phyloP scores from a whole-genome alignment of 2,329 filamentous ascomycete species.

The Colletotrichum lentis region DNA sequence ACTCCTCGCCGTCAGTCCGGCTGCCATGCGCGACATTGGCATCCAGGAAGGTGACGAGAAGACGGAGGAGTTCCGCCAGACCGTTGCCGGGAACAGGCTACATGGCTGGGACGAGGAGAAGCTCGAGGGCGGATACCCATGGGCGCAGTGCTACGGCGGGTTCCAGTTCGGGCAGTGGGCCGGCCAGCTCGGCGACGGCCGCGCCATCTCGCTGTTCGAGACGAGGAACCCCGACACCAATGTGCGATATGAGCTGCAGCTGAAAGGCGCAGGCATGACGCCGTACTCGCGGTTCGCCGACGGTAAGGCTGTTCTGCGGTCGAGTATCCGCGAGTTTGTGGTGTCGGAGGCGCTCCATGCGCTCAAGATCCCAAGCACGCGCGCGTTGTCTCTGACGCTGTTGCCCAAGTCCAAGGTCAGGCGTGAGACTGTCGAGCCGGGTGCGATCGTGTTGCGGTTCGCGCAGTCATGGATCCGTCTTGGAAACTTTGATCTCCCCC shows the following conservation, averaged over 20 bases:
- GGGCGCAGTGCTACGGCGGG: slow-evolving; percentile 98
- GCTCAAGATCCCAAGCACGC: slow-evolving; percentile 83
- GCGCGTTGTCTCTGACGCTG: slow-evolving; percentile 83
- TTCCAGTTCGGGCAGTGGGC: slow-evolving; percentile 87
- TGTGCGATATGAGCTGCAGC: slow-evolving; percentile 85
- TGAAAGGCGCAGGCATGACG: slow-evolving; percentile 93
- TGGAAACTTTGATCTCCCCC: slow-evolving; percentile 94
- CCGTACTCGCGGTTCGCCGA: slow-evolving; percentile 97
- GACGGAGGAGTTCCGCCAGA: slow-evolving; percentile 76
- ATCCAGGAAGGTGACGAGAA: slow-evolving; percentile 73
- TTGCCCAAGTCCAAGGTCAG: slow-evolving; percentile 76
- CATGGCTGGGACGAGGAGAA: slow-evolving; percentile 77
- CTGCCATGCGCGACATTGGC: slow-evolving; percentile 82
- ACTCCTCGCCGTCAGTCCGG: slow-evolving; percentile 80
- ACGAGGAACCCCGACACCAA: slow-evolving; percentile 76
- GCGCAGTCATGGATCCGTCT: slow-evolving; percentile 91
- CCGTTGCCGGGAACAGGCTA: slow-evolving; percentile 84
- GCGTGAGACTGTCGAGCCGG: slow-evolving; percentile 84
- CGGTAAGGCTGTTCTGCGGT: slow-evolving; percentile 90
- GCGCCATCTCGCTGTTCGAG: slow-evolving; percentile 95
- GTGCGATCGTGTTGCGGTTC: slow-evolving; percentile 90
- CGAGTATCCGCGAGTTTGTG: slow-evolving; percentile 92
- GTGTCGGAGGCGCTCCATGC: slow-evolving; percentile 90
- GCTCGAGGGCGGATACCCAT: slow-evolving; percentile 81
- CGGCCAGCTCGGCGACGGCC: slow-evolving; percentile 91